phyloP scores from a whole-genome alignment of 2,329 filamentous ascomycete genomes.

The Fusarium hostae region DNA sequence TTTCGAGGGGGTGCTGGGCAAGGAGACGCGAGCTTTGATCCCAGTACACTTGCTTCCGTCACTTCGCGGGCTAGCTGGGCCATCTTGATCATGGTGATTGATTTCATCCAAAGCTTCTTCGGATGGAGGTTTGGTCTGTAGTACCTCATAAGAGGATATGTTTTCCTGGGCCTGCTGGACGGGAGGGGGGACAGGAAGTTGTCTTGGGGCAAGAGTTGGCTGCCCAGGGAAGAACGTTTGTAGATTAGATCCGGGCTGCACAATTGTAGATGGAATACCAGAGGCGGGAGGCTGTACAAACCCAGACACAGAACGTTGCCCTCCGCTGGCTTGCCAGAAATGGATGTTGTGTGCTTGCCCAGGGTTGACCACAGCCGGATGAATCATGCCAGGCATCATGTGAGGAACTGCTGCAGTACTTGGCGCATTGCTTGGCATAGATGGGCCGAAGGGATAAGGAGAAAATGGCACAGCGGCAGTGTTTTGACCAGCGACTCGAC shows the following conservation, averaged over 20 bases:
- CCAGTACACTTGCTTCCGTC: conserved; percentile 6
- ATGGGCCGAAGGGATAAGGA: conserved; percentile 4
- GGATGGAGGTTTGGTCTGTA: conserved; percentile 46
- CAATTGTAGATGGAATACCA: not conserved
- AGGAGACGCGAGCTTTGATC: conserved; percentile 38
- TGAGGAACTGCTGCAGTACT: not conserved
- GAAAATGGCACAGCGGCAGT: conserved; percentile 2
- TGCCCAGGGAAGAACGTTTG: conserved; percentile 3
- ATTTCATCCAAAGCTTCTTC: conserved; percentile 43
- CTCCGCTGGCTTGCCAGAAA: conserved; percentile 3
- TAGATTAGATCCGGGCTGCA: not conserved
- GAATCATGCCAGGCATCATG: conserved; percentile 10
- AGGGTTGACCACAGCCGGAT: conserved; percentile 17
- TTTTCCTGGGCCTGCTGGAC: not conserved
- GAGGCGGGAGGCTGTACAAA: conserved; percentile 2
- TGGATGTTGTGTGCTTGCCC: not conserved
- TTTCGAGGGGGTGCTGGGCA: conserved; percentile 30
- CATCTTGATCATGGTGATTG: not conserved
- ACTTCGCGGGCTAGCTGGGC: conserved; percentile 4
- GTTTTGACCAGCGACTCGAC: conserved; percentile 1
- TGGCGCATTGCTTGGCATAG: not conserved
- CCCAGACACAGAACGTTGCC: conserved; percentile 15
- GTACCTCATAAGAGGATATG: not conserved
- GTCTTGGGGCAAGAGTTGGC: not conserved
- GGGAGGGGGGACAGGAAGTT: not conserved